Percentiles rank a stretch among this genome's conserved stretches.
These are phyloP conservation scores for Russula ochroleuca DNA, from an alignment of 768 basidiomycete species.

Conservation along the genomic window DNA sequence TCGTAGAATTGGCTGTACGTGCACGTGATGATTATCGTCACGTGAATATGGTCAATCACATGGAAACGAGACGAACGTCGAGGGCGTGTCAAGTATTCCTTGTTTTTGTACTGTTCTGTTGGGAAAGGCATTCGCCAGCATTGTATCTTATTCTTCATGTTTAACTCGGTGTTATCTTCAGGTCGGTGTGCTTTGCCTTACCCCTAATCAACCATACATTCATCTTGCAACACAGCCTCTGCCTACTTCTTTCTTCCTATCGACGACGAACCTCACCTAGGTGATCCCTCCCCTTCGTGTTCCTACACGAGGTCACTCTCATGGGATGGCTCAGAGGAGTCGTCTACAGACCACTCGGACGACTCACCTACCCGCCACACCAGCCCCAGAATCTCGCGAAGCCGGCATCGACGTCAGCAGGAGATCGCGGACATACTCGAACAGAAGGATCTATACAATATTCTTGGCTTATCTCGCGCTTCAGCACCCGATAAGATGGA, in stretches of 20 bases:
- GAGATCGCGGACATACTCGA: conserved; percentile 53
- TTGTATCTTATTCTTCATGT: conserved; percentile 17
- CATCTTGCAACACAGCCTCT: conserved; percentile 42
- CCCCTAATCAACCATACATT: neutral
- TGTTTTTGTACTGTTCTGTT: conserved; percentile 3
- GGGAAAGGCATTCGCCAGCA: neutral
- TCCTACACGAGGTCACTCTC: conserved; percentile 31
- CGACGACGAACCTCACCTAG: conserved; percentile 49
- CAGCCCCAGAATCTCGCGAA: conserved; percentile 21
- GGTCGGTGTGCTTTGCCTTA: conserved; percentile 14
- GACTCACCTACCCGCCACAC: conserved; percentile 17
- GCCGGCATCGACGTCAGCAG: conserved; percentile 24
- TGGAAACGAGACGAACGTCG: neutral
- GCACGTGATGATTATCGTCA: conserved; percentile 2
- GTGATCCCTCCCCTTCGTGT: conserved; percentile 41
- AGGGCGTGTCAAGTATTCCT: neutral
- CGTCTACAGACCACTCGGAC: conserved; percentile 28
- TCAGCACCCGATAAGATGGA: conserved; percentile 53
- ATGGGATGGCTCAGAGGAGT: conserved; percentile 29
- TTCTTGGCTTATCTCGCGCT: conserved; percentile 59
- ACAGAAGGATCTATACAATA: conserved; percentile 64
- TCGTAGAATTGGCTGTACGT: neutral
- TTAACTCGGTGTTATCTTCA: conserved; percentile 27
- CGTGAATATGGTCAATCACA: conserved; percentile 16
- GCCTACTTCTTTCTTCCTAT: conserved; percentile 61